Percentiles rank a stretch among this genome's conserved stretches.
phyloP scores from a whole-genome alignment of 257 asterid genomes.

The Solanum sitiens region DNA sequence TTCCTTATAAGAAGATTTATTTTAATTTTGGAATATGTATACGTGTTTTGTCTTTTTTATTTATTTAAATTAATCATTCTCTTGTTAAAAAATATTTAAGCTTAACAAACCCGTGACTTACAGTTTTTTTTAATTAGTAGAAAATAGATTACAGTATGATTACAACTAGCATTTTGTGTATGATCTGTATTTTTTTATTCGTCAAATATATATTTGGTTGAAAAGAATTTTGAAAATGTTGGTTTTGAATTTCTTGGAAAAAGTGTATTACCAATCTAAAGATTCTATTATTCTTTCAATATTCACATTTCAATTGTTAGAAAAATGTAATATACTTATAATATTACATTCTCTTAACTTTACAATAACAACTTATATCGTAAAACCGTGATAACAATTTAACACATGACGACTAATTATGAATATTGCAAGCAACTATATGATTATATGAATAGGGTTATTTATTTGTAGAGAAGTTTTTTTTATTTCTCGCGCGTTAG shows the following conservation, averaged over 20 bases:
- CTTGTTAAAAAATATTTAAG: no score
- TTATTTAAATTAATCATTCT: background rate
- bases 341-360: background rate
- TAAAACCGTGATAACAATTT: background rate
- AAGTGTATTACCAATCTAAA: background rate
- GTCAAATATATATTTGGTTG: background rate
- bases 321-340: background rate
- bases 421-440: background rate
- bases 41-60: background rate
- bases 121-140: background rate
- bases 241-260: constrained; percentile 1
- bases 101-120: background rate
- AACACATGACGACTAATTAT: background rate
- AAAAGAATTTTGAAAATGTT: background rate
- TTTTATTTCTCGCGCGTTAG: background rate
- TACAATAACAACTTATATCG: background rate
- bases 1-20: background rate
- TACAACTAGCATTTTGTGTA: background rate
- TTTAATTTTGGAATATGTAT: background rate
- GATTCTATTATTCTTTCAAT: background rate
- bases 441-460: background rate
- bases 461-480: background rate
- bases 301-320: background rate
- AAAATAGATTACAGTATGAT: background rate
- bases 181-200: background rate